Evolutionary conservation across 306 rosid genomes (phyloP), one percentile per base, ranked within the genome.

Genomic region (Argentina anserina): DNA sequence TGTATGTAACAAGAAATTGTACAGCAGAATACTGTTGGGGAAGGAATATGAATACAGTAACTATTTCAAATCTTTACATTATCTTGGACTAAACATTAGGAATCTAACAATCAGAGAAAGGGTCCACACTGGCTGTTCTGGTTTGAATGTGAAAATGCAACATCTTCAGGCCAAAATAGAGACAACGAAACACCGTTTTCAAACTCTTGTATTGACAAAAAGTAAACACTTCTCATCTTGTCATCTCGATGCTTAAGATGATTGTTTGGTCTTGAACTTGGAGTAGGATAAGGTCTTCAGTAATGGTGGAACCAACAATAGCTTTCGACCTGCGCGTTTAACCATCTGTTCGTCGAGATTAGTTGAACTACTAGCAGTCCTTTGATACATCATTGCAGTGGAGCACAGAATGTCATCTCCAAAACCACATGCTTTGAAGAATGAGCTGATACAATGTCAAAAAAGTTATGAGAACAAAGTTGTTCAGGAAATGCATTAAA

Each of bases 341-440:
- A 76, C 47, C 42, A 52, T 78, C 37, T 71, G 87, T 74, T 80
- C 83, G 75, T 82, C 75, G 28, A 71, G 69, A 77, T 40, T 33
- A 71, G 81, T 75, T 49, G 80, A 61, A 56, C 74, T 71, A 72
- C 74, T 60, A 49, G 76, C 67, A 69, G 75, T 69, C 77, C 89
- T 79, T 5, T 82, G 74, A 78, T 92, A 92, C 88, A 85, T 79
- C 89, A 92, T 92, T 76, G 92, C 86, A 4, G 96, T 92, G 72
- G 97, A 86, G 53, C 85, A 66, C 86, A 90, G 77, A 73, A 84
- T 73, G 84, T 90, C 96, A 43, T 84, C 71, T 59, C 92, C 92
- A 84, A 88, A 92, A 74, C 97, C 96, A 82, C 97, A 90, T n/a
- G 86, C 89, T 75, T 81, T 69, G 64, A 92, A 92, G 83, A 92